Percentiles rank a stretch among this genome's conserved stretches.
Evolutionary conservation across 495 filamentous ascomycete genomes (phyloP).

Genomic region (Penicillium mononematosum): DNA sequence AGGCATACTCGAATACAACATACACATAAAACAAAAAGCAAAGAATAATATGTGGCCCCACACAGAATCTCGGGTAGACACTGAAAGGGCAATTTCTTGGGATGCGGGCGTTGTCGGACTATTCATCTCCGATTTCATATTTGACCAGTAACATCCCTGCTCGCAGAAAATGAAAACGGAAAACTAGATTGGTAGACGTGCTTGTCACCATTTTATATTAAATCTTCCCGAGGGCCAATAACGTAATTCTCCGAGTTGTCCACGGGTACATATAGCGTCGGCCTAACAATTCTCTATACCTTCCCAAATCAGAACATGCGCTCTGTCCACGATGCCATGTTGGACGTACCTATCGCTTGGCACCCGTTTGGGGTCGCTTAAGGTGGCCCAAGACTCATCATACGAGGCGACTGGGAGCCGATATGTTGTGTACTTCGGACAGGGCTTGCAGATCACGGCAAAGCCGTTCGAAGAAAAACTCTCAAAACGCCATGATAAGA

Average conservation of each 20-base stretch:
- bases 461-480: neutral
- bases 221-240: neutral
- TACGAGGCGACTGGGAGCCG: neutral
- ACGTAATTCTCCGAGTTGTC: neutral
- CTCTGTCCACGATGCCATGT: neutral
- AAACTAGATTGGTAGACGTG: neutral
- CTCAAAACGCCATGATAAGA: neutral
- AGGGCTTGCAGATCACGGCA: conserved; percentile 6
- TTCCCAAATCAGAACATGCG: neutral
- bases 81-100: neutral
- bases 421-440: neutral
- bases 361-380: neutral
- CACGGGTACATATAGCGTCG: neutral
- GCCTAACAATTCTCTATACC: neutral
- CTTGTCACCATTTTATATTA: neutral
- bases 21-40: neutral
- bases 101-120: neutral
- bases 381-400: neutral
- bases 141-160: neutral
- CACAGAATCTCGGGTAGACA: neutral
- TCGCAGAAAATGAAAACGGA: neutral
- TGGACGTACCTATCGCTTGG: neutral
- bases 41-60: neutral
- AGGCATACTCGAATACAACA: neutral
- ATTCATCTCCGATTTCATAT: neutral